Evolutionary conservation across 768 basidiomycete species (phyloP).

Genomic region (Rubroboletus satanas): DNA sequence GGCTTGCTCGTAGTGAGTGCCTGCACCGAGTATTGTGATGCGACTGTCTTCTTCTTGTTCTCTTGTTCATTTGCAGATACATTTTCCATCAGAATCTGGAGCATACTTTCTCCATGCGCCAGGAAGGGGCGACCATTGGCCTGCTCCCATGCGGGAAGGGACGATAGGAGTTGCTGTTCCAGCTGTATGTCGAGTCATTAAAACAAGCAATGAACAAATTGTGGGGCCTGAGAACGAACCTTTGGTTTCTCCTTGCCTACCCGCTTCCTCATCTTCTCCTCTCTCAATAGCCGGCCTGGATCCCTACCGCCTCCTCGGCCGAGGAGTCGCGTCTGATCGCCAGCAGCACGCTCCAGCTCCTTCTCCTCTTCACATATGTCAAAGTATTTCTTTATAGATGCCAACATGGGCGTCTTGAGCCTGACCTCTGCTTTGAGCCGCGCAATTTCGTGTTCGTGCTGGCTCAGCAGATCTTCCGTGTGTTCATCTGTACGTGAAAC

Average conservation of each 20-base stretch:
- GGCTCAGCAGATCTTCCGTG: conserved; percentile 79
- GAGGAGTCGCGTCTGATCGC: conserved; percentile 77
- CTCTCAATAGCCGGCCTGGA: conserved; percentile 80
- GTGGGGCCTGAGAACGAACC: conserved; percentile 38
- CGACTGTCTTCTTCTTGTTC: conserved; percentile 56
- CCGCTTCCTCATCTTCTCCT: conserved; percentile 97
- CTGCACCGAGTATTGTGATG: conserved; percentile 32
- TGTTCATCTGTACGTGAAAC: conserved; percentile 59
- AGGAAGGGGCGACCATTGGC: conserved; percentile 70
- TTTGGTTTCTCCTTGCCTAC: conserved; percentile 90
- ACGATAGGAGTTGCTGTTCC: conserved; percentile 77
- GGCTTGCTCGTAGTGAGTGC: conserved; percentile 22
- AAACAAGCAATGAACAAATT: background rate
- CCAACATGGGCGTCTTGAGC: conserved; percentile 70
- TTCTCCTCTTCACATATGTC: conserved; percentile 87
- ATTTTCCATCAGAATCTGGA: conserved; percentile 73
- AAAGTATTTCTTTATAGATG: conserved; percentile 81
- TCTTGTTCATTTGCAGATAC: conserved; percentile 75
- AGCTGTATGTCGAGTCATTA: conserved; percentile 56
- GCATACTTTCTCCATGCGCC: conserved; percentile 78
- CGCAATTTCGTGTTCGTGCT: conserved; percentile 83
- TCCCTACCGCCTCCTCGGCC: conserved; percentile 73
- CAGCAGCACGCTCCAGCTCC: conserved; percentile 76
- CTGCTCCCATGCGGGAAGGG: conserved; percentile 86
- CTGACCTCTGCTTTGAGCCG: conserved; percentile 80